Evolutionary conservation across 768 basidiomycete species (phyloP), one percentile per base, ranked within the genome.

Genomic region (Atractiella rhizophila): DNA sequence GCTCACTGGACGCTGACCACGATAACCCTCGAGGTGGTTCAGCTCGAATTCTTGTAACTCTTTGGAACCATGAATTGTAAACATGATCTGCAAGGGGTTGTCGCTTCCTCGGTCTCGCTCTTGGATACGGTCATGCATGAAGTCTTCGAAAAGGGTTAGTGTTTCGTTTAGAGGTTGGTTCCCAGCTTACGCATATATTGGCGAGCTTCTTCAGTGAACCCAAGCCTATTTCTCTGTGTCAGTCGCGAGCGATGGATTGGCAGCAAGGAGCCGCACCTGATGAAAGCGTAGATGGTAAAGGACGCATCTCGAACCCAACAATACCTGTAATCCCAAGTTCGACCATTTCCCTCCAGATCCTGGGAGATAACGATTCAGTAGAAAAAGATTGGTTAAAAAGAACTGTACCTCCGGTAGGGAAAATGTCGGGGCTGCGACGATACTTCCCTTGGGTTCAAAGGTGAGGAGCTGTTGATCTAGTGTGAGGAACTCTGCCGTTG

Each of bases 401-500:
- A 19, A 35, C 28, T 24, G 37, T 24, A 5, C 7, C 18, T 91
- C 86, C 0, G 86, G 86, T 10, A 94, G 62, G 47, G 79, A 81
- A 60, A 96, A 94, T 0, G 86, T 94, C 1, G 88, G 83, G 47
- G 81, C 83, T 0, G 88, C 88, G 7, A 94, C 76, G 35, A 91
- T 76, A 2, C 86, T 85, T 19, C 85, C 81, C 65, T 54, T 42
- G 21, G 47, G 51, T 1, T 50, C 48, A 41, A 42, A 39, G 15
- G 48, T 50, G 11, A 53, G 37, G 8, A 53, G 50, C 44, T 47
- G 32, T 3, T n/a, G n/a, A n/a, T n/a, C n/a, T n/a, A n/a, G n/a
- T n/a, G n/a, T n/a, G n/a, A n/a, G n/a, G n/a, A n/a, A n/a, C n/a
- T n/a, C n/a, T n/a, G n/a, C n/a, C n/a, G n/a, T n/a, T n/a, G n/a